phyloP scores from a whole-genome alignment of 2,329 filamentous ascomycete species.

The Ascochyta koolunga region DNA sequence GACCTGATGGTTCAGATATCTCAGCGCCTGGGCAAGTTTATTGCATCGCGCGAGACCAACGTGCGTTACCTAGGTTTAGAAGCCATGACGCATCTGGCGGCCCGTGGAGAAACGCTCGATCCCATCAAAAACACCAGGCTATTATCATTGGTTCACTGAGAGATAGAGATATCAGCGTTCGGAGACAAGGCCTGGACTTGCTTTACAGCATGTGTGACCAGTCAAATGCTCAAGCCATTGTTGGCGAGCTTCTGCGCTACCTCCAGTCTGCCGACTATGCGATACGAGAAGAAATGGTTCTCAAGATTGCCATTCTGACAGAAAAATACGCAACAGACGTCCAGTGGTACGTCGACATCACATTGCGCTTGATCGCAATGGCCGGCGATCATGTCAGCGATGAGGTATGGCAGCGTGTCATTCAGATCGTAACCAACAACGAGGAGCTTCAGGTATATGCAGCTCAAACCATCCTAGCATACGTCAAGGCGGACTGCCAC shows the following conservation, averaged over 20 bases:
- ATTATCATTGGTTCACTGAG: constrained; percentile 94
- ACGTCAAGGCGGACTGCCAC: constrained; percentile 94
- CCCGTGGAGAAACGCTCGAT: constrained; percentile 89
- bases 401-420: constrained; percentile 98
- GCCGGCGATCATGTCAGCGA: constrained; percentile 98
- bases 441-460: constrained; percentile 97
- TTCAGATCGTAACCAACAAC: constrained; percentile 99
- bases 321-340: constrained; percentile 98
- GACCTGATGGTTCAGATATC: constrained; percentile 97
- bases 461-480: constrained; percentile 88
- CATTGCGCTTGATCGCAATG: constrained; percentile 90
- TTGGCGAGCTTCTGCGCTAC: constrained; percentile 91
- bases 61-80: constrained; percentile 94
- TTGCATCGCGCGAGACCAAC: constrained; percentile 95
- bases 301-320: constrained; percentile 97
- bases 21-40: constrained; percentile 87
- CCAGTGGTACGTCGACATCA: constrained; percentile 99
- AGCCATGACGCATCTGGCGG: constrained; percentile 97
- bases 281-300: constrained; percentile 97
- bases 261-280: constrained; percentile 96
- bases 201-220: constrained; percentile 99
- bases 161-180: constrained; percentile 95
- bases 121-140: constrained; percentile 98
- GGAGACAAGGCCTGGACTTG: constrained; percentile 91
- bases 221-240: constrained; percentile 91